Conservation (phyloP, 164 flowering plant genomes). For the Annona cherimola region DNA sequence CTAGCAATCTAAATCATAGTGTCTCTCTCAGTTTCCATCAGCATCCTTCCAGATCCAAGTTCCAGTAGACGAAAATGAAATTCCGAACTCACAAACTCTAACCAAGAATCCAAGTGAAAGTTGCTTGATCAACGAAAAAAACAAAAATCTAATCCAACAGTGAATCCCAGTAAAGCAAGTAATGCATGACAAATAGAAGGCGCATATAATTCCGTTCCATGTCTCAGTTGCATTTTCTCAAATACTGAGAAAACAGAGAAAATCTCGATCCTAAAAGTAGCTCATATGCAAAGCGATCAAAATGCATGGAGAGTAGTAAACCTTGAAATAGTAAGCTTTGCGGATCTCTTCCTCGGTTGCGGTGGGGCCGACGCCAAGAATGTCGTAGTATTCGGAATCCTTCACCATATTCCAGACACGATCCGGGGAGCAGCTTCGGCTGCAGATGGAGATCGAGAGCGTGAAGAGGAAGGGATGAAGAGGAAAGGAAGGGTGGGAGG, state of each 20-base stretch:
- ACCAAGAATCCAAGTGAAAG: too few relatives aligned
- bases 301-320: slow-evolving; percentile 7
- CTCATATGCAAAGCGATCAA: neutral
- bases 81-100: too few relatives aligned
- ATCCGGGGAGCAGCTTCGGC: neutral
- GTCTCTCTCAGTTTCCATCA: too few relatives aligned
- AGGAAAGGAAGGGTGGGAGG: neutral
- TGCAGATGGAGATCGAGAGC: neutral
- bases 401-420: slow-evolving; percentile 49
- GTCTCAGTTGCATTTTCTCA: neutral
- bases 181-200: neutral
- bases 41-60: too few relatives aligned
- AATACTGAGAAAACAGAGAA: neutral
- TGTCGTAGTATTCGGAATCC: slow-evolving; percentile 81
- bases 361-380: slow-evolving; percentile 64
- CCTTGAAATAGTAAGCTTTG: slow-evolving; percentile 90
- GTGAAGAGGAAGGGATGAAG: neutral
- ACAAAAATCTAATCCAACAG: neutral
- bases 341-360: slow-evolving; percentile 85
- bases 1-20: too few relatives aligned
- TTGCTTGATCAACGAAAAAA: too few relatives aligned
- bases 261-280: neutral
- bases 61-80: too few relatives aligned
- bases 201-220: neutral
- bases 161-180: neutral